These are phyloP conservation scores for Ramularia collo-cygni DNA, from an alignment of 2,329 filamentous ascomycete species.

Conservation along the genomic window DNA sequence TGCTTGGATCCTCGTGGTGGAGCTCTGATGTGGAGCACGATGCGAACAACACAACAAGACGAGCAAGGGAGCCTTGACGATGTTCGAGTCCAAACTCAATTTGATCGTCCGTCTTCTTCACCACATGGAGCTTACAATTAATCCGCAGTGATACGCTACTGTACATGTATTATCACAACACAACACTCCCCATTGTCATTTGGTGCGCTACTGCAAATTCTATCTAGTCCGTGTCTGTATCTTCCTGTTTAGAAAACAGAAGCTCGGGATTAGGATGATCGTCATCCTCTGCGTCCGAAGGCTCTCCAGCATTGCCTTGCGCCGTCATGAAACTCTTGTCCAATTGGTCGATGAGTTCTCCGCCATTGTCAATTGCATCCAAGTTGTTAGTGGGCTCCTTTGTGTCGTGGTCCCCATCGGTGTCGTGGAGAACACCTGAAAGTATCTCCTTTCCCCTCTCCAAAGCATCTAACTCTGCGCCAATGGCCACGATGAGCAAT, in stretches of 20 bases:
- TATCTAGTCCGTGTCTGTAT: conserved; percentile 17
- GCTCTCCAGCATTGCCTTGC: conserved; percentile 17
- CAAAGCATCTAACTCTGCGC: conserved; percentile 65
- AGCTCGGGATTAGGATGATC: conserved; percentile 44
- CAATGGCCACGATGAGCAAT: conserved; percentile 66
- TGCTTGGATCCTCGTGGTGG: no score
- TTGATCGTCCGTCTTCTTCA: no score
- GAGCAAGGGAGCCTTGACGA: no score
- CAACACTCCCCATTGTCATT: no score
- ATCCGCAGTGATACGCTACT: no score
- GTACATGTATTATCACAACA: no score
- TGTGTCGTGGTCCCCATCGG: conserved; percentile 4
- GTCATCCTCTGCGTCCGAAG: conserved; percentile 31
- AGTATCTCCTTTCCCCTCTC: conserved; percentile 54
- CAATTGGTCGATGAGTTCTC: conserved; percentile 24
- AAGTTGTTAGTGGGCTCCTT: conserved; percentile 9
- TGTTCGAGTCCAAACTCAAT: no score
- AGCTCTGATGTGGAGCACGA: no score
- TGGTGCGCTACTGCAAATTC: no score
- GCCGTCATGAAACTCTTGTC: conserved; percentile 29
- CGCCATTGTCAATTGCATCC: conserved; percentile 14
- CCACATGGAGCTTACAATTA: no score
- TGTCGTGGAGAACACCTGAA: conserved; percentile 29
- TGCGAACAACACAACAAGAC: no score
- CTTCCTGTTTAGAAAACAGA: conserved; percentile 41